phyloP scores from a whole-genome alignment of 225 moss, liverwort and hornwort species.

The Polytrichum formosum region DNA sequence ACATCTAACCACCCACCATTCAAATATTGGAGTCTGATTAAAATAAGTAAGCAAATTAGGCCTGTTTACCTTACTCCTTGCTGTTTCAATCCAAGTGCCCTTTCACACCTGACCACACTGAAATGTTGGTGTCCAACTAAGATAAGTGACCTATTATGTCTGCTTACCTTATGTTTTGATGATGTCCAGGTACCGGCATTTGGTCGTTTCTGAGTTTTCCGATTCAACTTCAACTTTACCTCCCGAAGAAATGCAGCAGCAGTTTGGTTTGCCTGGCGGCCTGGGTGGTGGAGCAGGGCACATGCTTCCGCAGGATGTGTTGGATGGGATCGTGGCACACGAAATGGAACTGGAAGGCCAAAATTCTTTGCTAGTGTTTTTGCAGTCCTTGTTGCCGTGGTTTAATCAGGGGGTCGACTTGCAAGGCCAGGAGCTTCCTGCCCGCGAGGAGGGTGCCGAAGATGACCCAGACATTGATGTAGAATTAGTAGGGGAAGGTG shows the following conservation, averaged over 20 bases:
- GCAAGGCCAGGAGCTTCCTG: conserved; percentile 44
- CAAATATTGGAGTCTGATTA: too few relatives aligned
- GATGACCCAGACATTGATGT: background rate
- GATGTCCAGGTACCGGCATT: conserved; percentile 68
- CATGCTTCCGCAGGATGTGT: conserved; percentile 24
- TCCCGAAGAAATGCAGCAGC: conserved; percentile 67
- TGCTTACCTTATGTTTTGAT: background rate
- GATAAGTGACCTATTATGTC: too few relatives aligned
- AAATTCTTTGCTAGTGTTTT: conserved; percentile 58
- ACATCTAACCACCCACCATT: too few relatives aligned
- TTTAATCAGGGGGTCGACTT: conserved; percentile 52
- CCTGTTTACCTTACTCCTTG: too few relatives aligned
- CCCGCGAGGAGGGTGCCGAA: conserved; percentile 5
- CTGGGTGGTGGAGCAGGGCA: conserved; percentile 21
- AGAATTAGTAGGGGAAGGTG: conserved; percentile 3
- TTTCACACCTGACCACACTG: too few relatives aligned
- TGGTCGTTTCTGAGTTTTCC: conserved; percentile 82
- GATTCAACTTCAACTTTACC: conserved; percentile 71
- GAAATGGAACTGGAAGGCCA: conserved; percentile 46
- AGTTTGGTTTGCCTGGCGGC: conserved; percentile 44
- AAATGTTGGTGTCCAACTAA: too few relatives aligned
- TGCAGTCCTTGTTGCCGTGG: conserved; percentile 77
- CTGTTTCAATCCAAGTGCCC: too few relatives aligned
- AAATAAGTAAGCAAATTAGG: too few relatives aligned
- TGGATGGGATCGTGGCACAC: conserved; percentile 29